phyloP scores from a whole-genome alignment of 495 filamentous ascomycete genomes.

The Penicillium malachiteum region DNA sequence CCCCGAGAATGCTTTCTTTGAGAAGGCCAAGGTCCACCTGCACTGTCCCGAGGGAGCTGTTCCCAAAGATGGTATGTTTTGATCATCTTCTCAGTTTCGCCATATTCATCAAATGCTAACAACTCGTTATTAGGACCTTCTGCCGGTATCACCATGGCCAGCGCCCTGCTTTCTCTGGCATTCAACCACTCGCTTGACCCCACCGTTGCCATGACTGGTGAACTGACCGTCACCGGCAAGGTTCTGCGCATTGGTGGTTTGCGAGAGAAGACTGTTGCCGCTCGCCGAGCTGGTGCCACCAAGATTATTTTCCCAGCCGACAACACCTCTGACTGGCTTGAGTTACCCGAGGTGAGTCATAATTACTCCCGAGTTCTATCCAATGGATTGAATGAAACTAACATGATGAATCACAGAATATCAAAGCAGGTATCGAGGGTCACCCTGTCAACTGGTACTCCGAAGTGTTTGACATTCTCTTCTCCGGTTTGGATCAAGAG shows the following conservation, averaged over 20 bases:
- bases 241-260: conserved; percentile 94
- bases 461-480: conserved; percentile 90
- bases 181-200: conserved; percentile 75
- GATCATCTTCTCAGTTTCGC: conserved; percentile 1
- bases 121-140: conserved; percentile 58
- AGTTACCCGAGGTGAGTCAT: conserved; percentile 81
- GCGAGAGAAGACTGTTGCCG: conserved; percentile 98
- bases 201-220: conserved; percentile 96
- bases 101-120: conserved; percentile 14
- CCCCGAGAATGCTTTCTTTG: conserved; percentile 90
- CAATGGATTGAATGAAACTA: neutral
- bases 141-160: conserved; percentile 97
- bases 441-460: conserved; percentile 88
- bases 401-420: conserved; percentile 62
- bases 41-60: conserved; percentile 98
- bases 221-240: conserved; percentile 96
- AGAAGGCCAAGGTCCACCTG: conserved; percentile 91
- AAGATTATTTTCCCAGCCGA: conserved; percentile 94
- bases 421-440: conserved; percentile 92
- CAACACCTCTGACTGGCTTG: conserved; percentile 95
- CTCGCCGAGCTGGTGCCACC: conserved; percentile 87
- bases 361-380: neutral
- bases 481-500: conserved; percentile 74
- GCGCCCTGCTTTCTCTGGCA: conserved; percentile 80
- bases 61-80: conserved; percentile 76